Conservation (phyloP, 139 green algal genomes). For the Chlorella vulgaris region DNA sequence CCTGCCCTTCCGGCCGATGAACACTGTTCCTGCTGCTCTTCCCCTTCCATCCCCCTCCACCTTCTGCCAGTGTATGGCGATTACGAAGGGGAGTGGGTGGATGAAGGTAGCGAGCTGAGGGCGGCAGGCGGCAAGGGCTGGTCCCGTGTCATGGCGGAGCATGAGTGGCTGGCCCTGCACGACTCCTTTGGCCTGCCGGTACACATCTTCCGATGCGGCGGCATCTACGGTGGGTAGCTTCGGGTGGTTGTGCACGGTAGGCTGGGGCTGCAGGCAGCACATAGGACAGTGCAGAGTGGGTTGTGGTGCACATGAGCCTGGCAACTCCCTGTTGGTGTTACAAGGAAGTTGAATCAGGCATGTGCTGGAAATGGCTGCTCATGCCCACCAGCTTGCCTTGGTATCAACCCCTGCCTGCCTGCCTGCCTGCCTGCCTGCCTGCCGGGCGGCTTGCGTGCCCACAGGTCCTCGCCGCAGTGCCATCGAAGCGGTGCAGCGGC, state of each 20-base stretch:
- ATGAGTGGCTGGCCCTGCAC: constrained; percentile 60
- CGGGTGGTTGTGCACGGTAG: neutral
- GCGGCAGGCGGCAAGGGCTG: constrained; percentile 31
- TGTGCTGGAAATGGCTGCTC: neutral
- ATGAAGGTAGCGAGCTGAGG: constrained; percentile 60
- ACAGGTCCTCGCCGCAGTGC: constrained; percentile 61
- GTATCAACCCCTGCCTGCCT: neutral
- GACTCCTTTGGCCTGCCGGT: constrained; percentile 31
- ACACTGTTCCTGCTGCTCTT: neutral
- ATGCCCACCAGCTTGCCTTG: neutral
- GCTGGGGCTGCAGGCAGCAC: neutral
- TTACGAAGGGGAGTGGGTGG: constrained; percentile 67
- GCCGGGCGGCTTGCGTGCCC: too few species aligned
- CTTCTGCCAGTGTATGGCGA: constrained; percentile 70
- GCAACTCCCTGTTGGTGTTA: too few species aligned
- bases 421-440: neutral
- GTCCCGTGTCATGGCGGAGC: constrained; percentile 55
- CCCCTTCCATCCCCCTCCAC: neutral
- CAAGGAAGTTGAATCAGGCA: too few species aligned
- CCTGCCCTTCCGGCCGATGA: too few species aligned
- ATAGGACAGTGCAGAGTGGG: neutral
- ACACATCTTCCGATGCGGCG: constrained; percentile 23
- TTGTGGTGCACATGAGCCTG: too few species aligned
- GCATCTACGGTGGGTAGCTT: constrained; percentile 51
- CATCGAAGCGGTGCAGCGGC: constrained; percentile 42